Base-by-base conservation (phyloP, 2,329 filamentous ascomycete species). In the Colletotrichum sidae region DNA sequence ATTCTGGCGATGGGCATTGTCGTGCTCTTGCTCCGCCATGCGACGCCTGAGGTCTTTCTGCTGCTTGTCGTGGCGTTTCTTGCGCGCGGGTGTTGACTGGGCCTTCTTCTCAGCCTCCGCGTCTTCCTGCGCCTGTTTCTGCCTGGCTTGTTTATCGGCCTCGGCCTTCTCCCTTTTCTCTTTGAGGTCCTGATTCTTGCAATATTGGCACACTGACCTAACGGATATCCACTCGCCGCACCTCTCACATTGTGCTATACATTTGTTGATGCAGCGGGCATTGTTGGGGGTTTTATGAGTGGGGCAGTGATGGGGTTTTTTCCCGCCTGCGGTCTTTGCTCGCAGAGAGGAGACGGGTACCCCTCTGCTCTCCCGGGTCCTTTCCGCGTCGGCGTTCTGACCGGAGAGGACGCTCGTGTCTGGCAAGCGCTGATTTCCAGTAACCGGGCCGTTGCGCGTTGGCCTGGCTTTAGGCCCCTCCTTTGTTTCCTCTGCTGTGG, bases 261-360 rank as follows among this genome's bases (percentile, higher is more conserved):
- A 66, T 2, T 17, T 47, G 2, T 49, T 34, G 6, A 42, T 7
- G 41, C 65, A 67, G 25, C 57, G 61, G 2, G 2, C 34, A 11
- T 42, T 35, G 8, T 17, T 15, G 3, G 45, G 12, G 17, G 39
- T n/a, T 39, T 10, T 11, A 33, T 41, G 35, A 13, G 11, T 9
- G 25, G 17, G 41, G 25, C 62, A 65, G 50, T 67, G 65, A 15
- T 66, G 61, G 5, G 34, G 15, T 7, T 6, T 15, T 3, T 10
- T 12, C 25, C 64, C 64, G 38, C 59, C 59, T 11, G 33, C 25
- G 6, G 34, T 25, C 45, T 55, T 67, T n/a, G 11, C 10, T 2
- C 25, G 5, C 13, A 51, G 1, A 6, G 53, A 47, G 13, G 49
- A 15, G 34, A 67, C 25, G 17, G 58, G 34, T 8, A 34, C 25